Conservation (phyloP, 495 filamentous ascomycete species). For the Neurospora tetraspora region DNA sequence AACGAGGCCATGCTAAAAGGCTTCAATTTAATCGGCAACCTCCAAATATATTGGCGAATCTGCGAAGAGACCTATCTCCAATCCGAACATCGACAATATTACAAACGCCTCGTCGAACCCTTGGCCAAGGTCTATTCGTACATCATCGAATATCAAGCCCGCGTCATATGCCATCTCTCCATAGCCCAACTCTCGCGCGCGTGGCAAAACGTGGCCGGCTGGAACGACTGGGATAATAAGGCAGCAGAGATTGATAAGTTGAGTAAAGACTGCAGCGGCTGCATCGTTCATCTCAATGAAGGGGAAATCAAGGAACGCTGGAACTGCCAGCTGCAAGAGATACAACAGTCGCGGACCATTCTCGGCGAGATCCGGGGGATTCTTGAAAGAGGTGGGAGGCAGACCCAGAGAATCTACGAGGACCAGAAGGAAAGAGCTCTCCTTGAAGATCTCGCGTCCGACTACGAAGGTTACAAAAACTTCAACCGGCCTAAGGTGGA, state of each 20-base stretch:
- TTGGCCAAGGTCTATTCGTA: conserved; percentile 19
- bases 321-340: conserved; percentile 8
- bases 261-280: conserved; percentile 6
- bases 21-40: conserved; percentile 10
- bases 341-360: conserved; percentile 12
- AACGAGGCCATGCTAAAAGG: conserved; percentile 16
- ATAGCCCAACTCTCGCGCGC: conserved; percentile 16
- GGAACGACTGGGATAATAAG: conserved; percentile 13
- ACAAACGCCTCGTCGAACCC: conserved; percentile 2
- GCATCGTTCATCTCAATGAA: conserved; percentile 3
- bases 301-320: conserved; percentile 5
- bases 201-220: conserved; percentile 13
- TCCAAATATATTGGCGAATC: conserved; percentile 15
- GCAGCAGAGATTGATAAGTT: conserved; percentile 8
- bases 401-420: conserved; percentile 3
- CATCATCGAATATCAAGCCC: conserved; percentile 28
- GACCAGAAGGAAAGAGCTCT: conserved; percentile 13
- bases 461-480: conserved; percentile 25
- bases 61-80: conserved; percentile 13
- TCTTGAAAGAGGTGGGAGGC: conserved; percentile 3
- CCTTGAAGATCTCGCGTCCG: conserved; percentile 15
- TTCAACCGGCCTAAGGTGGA: conserved; percentile 11
- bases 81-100: conserved; percentile 1
- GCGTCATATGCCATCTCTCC: conserved; percentile 23
- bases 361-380: conserved; percentile 6